These are phyloP conservation scores for Aegilops speltoides DNA, from an alignment of 176 grass and related monocot species.

Conservation along the genomic window DNA sequence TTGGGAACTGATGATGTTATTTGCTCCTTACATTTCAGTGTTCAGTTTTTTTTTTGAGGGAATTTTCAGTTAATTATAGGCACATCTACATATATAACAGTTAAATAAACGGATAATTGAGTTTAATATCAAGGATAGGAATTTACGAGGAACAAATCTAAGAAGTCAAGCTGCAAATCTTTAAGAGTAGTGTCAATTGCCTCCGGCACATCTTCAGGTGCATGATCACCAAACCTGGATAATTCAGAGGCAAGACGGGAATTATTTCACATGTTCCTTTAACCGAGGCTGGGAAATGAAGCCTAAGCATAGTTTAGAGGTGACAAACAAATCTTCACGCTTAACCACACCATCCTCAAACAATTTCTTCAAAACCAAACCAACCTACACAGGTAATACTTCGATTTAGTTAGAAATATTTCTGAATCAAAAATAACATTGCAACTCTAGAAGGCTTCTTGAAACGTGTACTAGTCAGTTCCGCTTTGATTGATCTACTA, in stretches of 20 bases:
- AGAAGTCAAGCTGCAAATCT: slow-evolving; percentile 43
- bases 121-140: not conserved
- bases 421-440: not conserved
- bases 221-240: slow-evolving; percentile 31
- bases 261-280: not conserved
- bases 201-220: slow-evolving; percentile 40
- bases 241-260: not conserved
- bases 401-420: not conserved
- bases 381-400: slow-evolving; percentile 41
- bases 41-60: too few species aligned
- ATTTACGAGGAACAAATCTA: slow-evolving; percentile 44
- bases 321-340: slow-evolving; percentile 79
- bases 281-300: slow-evolving; percentile 16
- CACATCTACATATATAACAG: not conserved
- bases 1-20: not conserved
- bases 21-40: not conserved
- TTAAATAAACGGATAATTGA: not conserved
- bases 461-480: not conserved
- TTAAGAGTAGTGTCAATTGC: slow-evolving; percentile 20
- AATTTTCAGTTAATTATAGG: not conserved
- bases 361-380: slow-evolving; percentile 66
- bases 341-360: slow-evolving; percentile 61
- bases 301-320: slow-evolving; percentile 78
- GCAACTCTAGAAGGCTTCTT: not conserved
- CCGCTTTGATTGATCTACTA: not conserved